A percentile compares a stretch with the other conserved stretches of the same genome.
These are phyloP conservation scores for Magnaporthiopsis incrustans DNA, from an alignment of 2,329 filamentous ascomycete genomes.

Conservation along the genomic window DNA sequence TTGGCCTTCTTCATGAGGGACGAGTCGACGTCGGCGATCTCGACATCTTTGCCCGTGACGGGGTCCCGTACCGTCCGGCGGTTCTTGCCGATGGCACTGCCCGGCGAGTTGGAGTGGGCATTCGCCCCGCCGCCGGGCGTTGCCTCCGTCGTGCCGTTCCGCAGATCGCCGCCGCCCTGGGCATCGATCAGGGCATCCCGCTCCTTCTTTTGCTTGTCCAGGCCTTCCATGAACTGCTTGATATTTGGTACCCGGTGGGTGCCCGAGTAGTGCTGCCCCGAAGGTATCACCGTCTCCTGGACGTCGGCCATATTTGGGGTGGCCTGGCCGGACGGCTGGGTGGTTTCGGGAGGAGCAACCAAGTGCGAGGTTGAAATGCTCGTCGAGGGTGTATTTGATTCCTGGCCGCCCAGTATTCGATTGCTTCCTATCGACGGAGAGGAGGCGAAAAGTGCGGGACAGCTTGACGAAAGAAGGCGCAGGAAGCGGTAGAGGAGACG, in stretches of 20 bases:
- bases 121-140: slow-evolving; percentile 24
- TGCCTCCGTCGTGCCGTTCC: background rate
- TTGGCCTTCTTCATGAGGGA: slow-evolving; percentile 59
- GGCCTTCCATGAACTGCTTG: slow-evolving; percentile 68
- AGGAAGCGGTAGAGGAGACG: background rate
- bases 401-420: background rate
- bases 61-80: slow-evolving; percentile 79
- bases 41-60: slow-evolving; percentile 75
- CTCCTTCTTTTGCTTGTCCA: slow-evolving; percentile 71
- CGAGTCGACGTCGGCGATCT: slow-evolving; percentile 66
- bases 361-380: background rate
- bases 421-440: background rate
- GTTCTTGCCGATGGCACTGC: slow-evolving; percentile 26
- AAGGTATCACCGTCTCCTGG: slow-evolving; percentile 24
- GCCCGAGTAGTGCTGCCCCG: slow-evolving; percentile 70
- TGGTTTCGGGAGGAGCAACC: background rate
- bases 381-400: background rate
- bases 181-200: slow-evolving; percentile 66
- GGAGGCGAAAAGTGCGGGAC: background rate
- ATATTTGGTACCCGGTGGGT: slow-evolving; percentile 81
- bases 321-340: background rate
- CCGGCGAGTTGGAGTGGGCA: slow-evolving; percentile 37
- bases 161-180: slow-evolving; percentile 18
- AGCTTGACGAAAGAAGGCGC: background rate
- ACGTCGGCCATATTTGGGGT: slow-evolving; percentile 1